Evolutionary conservation across 2,329 filamentous ascomycete species (phyloP), one percentile per base, ranked within the genome.

Genomic region (Furcasterigmium sp.): DNA sequence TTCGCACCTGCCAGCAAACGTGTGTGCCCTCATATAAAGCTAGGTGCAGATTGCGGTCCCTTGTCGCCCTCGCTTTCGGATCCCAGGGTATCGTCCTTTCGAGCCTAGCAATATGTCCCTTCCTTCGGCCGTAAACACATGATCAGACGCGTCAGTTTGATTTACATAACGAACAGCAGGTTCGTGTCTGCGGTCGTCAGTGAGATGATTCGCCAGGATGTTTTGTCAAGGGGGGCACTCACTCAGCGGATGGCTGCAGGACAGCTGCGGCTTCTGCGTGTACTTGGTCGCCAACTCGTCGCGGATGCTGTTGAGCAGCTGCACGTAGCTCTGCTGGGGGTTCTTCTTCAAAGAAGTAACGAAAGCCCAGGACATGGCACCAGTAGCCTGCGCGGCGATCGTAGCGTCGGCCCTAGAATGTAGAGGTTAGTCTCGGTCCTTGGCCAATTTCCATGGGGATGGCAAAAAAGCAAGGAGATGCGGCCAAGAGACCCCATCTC

Each of bases 301-400:
- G 45, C 93, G 87, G 57, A 98, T 91, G 65, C 84, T 95, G 74
- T 96, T 97, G 53, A 98, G 77, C 45, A 98, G 73, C 72, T 96
- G 84, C 40, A 97, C 87, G 60, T 98, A 98, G 68, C 86, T 95
- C 72, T 97, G 93, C 61, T 95, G 85, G 1, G 89, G 89, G 60
- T 95, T 95, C 71, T 91, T 89, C 73, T 87, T 91, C 58, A 97
- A 76, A 17, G 91, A 85, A 2, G 78, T 82, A 63, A 98, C 93
- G 64, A 98, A 98, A 3, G 93, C 93, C 82, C 87, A 96, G 4
- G 90, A 95, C 93, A 98, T 97, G 64, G 93, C 93, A 43, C 93
- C 93, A 0, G 93, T 98, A 26, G 93, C 91, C 68, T 96, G 78
- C 44, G 88, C 82, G 35, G 77, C 80, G 53, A 97, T 96, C 21